phyloP scores from a whole-genome alignment of 2,329 filamentous ascomycete species.

The Orbilia ellipsospora region DNA sequence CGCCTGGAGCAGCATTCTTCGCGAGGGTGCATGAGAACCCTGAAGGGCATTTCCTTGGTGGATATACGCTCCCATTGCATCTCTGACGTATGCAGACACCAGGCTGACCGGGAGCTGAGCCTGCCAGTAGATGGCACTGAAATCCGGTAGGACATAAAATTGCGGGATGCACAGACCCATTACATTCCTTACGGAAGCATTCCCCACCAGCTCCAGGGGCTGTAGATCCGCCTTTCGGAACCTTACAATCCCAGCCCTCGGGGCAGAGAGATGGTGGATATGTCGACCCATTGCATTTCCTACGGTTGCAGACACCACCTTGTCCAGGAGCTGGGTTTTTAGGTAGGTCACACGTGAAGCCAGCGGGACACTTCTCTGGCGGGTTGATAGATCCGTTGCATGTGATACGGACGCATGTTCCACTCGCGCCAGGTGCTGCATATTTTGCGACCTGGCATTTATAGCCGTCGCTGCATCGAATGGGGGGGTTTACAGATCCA shows the following conservation, averaged over 20 bases:
- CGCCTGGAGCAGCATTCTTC: neutral
- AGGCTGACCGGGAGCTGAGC: conserved; percentile 4
- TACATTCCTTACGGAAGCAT: conserved; percentile 10
- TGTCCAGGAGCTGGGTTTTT: neutral
- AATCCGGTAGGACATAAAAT: conserved; percentile 12
- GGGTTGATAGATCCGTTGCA: conserved; percentile 10
- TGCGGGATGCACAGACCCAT: conserved; percentile 6
- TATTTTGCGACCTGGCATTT: conserved; percentile 10
- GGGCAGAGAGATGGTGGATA: conserved; percentile 14
- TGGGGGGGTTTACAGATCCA: neutral
- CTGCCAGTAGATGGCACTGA: neutral
- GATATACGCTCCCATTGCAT: conserved; percentile 5
- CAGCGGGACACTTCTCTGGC: conserved; percentile 1
- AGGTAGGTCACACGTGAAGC: neutral
- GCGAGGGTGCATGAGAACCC: neutral
- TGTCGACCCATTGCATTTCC: conserved; percentile 11
- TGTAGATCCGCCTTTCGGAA: neutral
- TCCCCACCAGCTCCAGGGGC: conserved; percentile 5
- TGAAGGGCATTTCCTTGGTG: conserved; percentile 13
- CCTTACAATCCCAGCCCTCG: neutral
- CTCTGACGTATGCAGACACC: conserved; percentile 8
- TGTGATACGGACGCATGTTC: neutral
- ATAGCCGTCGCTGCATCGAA: conserved; percentile 10
- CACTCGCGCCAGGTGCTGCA: neutral
- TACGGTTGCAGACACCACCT: conserved; percentile 13